phyloP scores from a whole-genome alignment of 306 rosid species.

The Fragaria nilgerrensis region DNA sequence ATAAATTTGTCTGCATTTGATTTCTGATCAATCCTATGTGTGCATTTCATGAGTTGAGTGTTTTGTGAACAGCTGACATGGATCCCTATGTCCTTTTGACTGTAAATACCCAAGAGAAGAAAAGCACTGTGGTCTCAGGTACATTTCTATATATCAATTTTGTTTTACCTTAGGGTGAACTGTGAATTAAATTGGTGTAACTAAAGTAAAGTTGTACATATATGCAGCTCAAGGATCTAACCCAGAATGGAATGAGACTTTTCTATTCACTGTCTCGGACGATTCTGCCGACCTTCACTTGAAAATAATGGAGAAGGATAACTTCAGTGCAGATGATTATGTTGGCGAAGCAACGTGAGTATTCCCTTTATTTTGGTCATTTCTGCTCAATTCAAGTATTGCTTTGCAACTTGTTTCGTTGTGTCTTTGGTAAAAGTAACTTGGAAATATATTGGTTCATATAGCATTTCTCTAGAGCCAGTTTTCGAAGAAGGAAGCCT shows the following conservation, averaged over 20 bases:
- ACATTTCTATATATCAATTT: neutral
- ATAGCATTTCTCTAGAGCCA: conserved; percentile 55
- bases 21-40: neutral
- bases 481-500: conserved; percentile 49
- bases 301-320: conserved; percentile 74
- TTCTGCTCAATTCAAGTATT: neutral
- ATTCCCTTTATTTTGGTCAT: neutral
- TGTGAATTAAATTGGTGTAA: neutral
- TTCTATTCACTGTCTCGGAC: conserved; percentile 56
- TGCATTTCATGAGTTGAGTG: neutral
- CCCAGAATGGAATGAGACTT: conserved; percentile 79
- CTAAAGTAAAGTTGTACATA: neutral
- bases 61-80: conserved; percentile 48
- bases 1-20: neutral
- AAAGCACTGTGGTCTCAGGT: conserved; percentile 72
- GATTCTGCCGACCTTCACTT: conserved; percentile 52
- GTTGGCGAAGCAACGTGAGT: conserved; percentile 75
- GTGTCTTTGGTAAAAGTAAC: neutral
- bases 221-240: conserved; percentile 58
- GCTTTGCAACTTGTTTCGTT: neutral
- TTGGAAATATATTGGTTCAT: neutral
- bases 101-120: conserved; percentile 71
- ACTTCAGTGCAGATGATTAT: conserved; percentile 42
- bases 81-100: conserved; percentile 71
- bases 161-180: neutral